These are phyloP conservation scores for Punica granatum DNA, from an alignment of 345 rosid genomes.

Conservation along the genomic window DNA sequence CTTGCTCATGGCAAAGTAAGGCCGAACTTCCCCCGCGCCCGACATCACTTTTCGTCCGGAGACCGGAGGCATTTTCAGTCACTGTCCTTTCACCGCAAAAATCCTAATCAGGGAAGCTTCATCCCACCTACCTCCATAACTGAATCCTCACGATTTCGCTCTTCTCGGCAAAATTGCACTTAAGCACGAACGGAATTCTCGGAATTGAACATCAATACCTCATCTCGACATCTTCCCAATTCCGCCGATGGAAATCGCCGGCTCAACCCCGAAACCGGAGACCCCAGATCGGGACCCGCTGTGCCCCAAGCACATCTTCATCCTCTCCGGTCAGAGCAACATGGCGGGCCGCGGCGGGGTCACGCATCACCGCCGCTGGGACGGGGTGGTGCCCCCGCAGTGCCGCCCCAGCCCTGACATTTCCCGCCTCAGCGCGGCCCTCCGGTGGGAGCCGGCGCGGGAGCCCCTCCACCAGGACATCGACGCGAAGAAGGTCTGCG, in stretches of 20 bases:
- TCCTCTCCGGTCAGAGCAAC: slow-evolving; percentile 93
- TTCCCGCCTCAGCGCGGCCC: slow-evolving; percentile 54
- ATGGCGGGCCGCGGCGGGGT: slow-evolving; percentile 93
- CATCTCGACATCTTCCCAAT: too few species aligned
- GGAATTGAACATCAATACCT: neutral
- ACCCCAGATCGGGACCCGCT: neutral
- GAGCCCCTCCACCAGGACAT: slow-evolving; percentile 84
- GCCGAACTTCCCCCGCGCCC: too few species aligned
- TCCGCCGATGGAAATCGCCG: slow-evolving; percentile 11
- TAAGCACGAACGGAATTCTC: neutral
- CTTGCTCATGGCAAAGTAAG: too few species aligned
- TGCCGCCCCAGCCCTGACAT: slow-evolving; percentile 45
- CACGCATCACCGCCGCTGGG: slow-evolving; percentile 52
- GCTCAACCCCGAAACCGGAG: neutral
- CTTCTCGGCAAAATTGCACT: neutral
- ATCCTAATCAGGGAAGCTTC: neutral
- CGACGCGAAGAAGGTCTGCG: slow-evolving; percentile 60
- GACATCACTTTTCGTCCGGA: too few species aligned
- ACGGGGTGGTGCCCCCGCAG: slow-evolving; percentile 54
- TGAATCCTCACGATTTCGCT: neutral
- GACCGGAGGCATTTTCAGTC: too few species aligned
- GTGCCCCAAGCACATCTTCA: slow-evolving; percentile 42
- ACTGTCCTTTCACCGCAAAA: too few species aligned
- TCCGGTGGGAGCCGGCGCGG: slow-evolving; percentile 57
- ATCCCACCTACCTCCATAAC: neutral